A percentile compares a stretch with the other conserved stretches of the same genome.
These are phyloP conservation scores for Exophiala spinifera DNA, from an alignment of 2,329 filamentous ascomycete genomes.

Conservation along the genomic window DNA sequence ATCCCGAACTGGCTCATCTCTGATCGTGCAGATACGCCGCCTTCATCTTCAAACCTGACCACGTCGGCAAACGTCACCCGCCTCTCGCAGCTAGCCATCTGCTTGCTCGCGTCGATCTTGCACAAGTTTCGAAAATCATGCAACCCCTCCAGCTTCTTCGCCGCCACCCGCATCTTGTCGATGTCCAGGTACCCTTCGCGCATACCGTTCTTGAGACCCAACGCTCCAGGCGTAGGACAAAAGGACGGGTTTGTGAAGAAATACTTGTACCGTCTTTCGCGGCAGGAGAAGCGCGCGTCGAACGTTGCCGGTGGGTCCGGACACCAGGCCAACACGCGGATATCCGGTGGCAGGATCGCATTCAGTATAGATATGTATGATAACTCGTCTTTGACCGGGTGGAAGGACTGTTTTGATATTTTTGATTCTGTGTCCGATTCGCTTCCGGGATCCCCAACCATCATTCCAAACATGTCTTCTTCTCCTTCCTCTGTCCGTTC, in stretches of 20 bases:
- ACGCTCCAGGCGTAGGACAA: conserved; percentile 59
- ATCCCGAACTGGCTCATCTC: not conserved
- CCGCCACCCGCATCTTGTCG: conserved; percentile 77
- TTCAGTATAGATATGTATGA: conserved; percentile 82
- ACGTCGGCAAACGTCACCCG: conserved; percentile 78
- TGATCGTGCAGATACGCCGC: conserved; percentile 45
- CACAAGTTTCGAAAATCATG: conserved; percentile 98
- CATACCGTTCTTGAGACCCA: conserved; percentile 44
- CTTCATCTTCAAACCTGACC: conserved; percentile 60
- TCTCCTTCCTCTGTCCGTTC: not conserved
- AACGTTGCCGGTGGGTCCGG: conserved; percentile 75
- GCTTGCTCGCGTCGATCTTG: conserved; percentile 86
- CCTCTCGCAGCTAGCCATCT: conserved; percentile 78
- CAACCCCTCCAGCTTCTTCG: conserved; percentile 72
- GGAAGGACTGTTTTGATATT: conserved; percentile 43
- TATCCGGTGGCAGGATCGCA: conserved; percentile 81
- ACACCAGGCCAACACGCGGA: conserved; percentile 90
- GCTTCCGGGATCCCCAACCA: conserved; percentile 27
- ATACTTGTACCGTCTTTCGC: conserved; percentile 88
- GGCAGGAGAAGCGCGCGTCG: conserved; percentile 87
- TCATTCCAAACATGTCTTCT: conserved; percentile 30
- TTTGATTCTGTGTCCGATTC: conserved; percentile 33
- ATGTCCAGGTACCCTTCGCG: conserved; percentile 82
- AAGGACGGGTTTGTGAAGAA: conserved; percentile 97
- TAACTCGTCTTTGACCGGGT: conserved; percentile 76